Base-by-base conservation (phyloP, 2,329 filamentous ascomycete genomes). In the Ramichloridium luteum region DNA sequence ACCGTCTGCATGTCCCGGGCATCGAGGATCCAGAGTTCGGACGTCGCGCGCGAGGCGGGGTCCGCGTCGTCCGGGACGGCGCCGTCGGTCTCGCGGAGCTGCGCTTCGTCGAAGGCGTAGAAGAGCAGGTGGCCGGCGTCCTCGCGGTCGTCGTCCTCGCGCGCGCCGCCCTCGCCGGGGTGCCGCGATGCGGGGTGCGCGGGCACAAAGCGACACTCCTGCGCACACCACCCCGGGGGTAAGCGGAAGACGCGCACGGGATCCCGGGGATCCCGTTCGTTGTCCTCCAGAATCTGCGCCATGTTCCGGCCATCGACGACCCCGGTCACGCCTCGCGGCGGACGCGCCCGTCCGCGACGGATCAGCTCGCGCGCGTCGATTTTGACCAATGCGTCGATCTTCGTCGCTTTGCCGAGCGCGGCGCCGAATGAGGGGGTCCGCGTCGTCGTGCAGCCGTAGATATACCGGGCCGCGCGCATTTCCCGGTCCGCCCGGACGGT, bases 11-110 rank as follows among this genome's bases (percentile, higher is more conserved):
- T 81, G 2, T 61, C 60, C 37, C 50, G 65, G 0, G 76, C 77
- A 45, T 81, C 67, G 16, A 82, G 63, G 10, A 81, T 60, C 77
- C 77, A 83, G 0, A 82, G 56, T 50, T 82, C 76, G 17, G 70
- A 75, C 14, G 49, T 58, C 0, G 70, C 60, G 6, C 46, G 27
- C 2, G 59, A 51, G 2, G 17, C 13, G 10, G 27, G 22, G 1
- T 13, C 25, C 4, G 54, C 47, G n/a, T 73, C 61, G 1, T 31
- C 16, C 3, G 48, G 49, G 3, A 52, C 47, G 9, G 52, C 49
- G 8, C 53, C 54, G 13, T 37, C 32, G 3, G 20, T 14, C 4
- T 32, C 26, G n/a, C 25, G 16, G 0, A 80, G 57, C 47, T 81
- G 75, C 2, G 62, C 60, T 44, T 81, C 77, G 39, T 82, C 73